Evolutionary conservation across 1,284 basidiomycete genomes (phyloP).

Genomic region (Cerrena zonata): DNA sequence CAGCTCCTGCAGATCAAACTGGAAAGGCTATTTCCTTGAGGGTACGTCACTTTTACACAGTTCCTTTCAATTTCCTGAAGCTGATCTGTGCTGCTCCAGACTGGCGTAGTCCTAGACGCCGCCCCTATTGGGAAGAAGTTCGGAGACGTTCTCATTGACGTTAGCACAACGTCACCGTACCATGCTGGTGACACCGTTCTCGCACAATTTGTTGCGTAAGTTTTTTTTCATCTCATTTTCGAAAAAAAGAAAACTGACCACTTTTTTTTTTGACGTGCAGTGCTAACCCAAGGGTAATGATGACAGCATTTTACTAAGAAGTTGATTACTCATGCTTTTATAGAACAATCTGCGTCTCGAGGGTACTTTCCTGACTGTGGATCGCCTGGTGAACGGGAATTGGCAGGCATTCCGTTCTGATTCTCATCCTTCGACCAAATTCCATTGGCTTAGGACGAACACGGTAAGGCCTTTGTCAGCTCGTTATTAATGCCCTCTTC

Average conservation of each 20-base stretch:
- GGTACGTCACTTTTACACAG: constrained; percentile 30
- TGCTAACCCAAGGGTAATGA: constrained; percentile 68
- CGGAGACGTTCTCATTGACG: constrained; percentile 63
- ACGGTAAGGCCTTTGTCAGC: constrained; percentile 33
- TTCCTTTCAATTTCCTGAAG: not conserved
- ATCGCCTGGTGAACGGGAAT: constrained; percentile 42
- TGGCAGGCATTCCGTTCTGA: constrained; percentile 67
- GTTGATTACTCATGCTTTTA: not conserved
- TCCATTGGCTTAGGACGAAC: constrained; percentile 59
- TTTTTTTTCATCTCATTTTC: not conserved
- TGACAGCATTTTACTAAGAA: not conserved
- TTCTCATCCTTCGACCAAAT: constrained; percentile 75
- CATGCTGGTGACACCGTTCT: constrained; percentile 52
- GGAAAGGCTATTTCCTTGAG: constrained; percentile 64
- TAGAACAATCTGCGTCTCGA: constrained; percentile 78
- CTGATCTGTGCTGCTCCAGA: constrained; percentile 32
- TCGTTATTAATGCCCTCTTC: not conserved
- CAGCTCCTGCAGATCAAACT: constrained; percentile 62
- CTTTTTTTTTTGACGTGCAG: constrained; percentile 10
- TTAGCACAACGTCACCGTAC: constrained; percentile 45
- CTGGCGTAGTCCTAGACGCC: constrained; percentile 57
- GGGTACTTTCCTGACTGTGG: constrained; percentile 66
- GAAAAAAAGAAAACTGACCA: not conserved
- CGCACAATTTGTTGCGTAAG: constrained; percentile 59
- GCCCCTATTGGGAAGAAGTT: constrained; percentile 55